Evolutionary conservation across 805 yeast genomes (phyloP), one percentile per base, ranked within the genome.

Genomic region (Saccharomycopsis sp.): DNA sequence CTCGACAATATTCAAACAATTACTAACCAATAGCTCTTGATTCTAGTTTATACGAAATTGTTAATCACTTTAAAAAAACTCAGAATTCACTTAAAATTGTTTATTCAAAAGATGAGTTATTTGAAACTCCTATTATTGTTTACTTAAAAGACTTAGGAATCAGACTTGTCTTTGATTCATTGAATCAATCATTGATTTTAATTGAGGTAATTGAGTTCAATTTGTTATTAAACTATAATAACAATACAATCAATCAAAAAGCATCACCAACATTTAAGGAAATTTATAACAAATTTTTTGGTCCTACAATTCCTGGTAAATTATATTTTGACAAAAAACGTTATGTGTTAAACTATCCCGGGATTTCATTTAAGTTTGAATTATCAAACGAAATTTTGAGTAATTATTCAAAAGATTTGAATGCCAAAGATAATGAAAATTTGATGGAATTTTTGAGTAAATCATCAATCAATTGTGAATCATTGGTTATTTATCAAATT

Each of bases 281-380:
- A 26, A 61, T 73, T 3, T 74, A 74, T 55, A 72, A 72, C 50
- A 66, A 63, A 51, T 58, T 66, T 2, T 71, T 74, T 51, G 80
- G 80, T 0, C 79, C 79, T 2, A 73, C 79, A 0, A 70, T 67
- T 42, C 76, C 78, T 2, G 80, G 79, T 0, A 51, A 47, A 21
- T 49, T 63, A 13, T 57, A 60, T 38, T 25, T 37, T 1, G 44
- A 47, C 4, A 36, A 51, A 18, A 43, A 49, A 12, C 45, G 50
- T 27, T 74, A 72, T 48, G 52, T 62, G 12, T 58, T 74, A 25
- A 64, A 70, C 20, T 74, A 74, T 47, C 70, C 72, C 1, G 79
- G 79, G 0, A 60, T 73, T 5, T 58, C 70, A 1, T 73, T 73
- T 23, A 37, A 30, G 31, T 34, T 41, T 19, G 13, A 21, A 5